Evolutionary conservation across 768 basidiomycete genomes (phyloP), one percentile per base, ranked within the genome.

Genomic region (Steccherinum ochraceum): DNA sequence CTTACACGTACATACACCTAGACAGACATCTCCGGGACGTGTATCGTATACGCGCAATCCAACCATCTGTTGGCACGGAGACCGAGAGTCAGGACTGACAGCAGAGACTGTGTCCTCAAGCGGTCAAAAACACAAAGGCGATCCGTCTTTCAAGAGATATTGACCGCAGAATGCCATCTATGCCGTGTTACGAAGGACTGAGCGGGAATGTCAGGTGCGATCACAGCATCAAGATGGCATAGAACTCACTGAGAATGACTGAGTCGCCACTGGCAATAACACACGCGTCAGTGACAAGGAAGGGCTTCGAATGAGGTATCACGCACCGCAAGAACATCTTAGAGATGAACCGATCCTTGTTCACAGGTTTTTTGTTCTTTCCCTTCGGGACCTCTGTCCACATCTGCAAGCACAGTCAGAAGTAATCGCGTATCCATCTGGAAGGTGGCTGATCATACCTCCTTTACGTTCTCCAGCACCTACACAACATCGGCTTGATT

Each of bases 261-360:
- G 95, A 98, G 69, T 98, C 95, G 20, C 96, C 96, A 43, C 94
- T 93, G 59, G 23, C 43, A 56, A 49, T 26, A 35, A 35, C 30
- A 46, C 40, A 46, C 48, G 27, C 50, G 39, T 51, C 40, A 24
- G 57, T 1, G 25, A 45, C 64, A 48, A 35, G 30, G 16, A 35
- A 35, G 16, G 13, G 26, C 12, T 3, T n/a, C 11, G 24, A 48
- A 16, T 25, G 24, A 24, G 10, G 25, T 16, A 45, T 25, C 2
- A 67, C 82, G 47, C 61, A 88, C 89, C 92, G 80, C 55, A 98
- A 71, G 71, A 95, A 98, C 93, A 99, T 95, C 73, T 98, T 99
- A 68, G 93, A 95, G 67, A 99, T 95, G 74, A 98, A 99, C 45
- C 96, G 81, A 70, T 98, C 96, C 72, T 98, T 98, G 76, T 98